Evolutionary conservation across 1,284 basidiomycete genomes (phyloP).

Genomic region (Trichosporon sp.): DNA sequence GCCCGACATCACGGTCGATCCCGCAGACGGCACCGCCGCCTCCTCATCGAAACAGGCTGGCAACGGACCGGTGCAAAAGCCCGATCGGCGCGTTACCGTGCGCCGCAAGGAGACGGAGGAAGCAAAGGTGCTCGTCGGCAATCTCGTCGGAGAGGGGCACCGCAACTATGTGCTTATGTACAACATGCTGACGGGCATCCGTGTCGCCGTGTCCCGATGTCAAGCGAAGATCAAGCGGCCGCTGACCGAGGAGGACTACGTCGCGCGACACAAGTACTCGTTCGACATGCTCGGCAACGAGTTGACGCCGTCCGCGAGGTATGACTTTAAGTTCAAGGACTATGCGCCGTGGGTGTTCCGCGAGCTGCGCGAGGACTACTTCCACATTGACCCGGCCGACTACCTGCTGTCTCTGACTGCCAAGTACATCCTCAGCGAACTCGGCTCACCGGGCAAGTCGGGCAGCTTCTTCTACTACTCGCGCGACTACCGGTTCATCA

Average conservation of each 20-base stretch:
- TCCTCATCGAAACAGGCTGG: constrained; percentile 28
- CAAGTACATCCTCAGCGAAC: constrained; percentile 96
- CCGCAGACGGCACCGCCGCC: constrained; percentile 32
- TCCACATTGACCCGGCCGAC: constrained; percentile 94
- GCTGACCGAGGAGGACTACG: constrained; percentile 83
- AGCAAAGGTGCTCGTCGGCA: constrained; percentile 78
- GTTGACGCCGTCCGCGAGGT: constrained; percentile 88
- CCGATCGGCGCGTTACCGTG: constrained; percentile 10
- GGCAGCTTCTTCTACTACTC: constrained; percentile 99
- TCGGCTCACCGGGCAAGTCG: constrained; percentile 97
- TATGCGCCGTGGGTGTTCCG: constrained; percentile 99
- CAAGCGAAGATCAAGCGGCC: constrained; percentile 90
- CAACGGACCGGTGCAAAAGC: not conserved
- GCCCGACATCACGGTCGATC: constrained; percentile 50
- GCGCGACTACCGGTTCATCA: constrained; percentile 97
- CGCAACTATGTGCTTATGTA: constrained; percentile 99
- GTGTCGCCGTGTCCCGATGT: constrained; percentile 91
- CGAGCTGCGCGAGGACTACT: constrained; percentile 88
- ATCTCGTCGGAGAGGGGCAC: constrained; percentile 94
- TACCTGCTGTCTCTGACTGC: constrained; percentile 94
- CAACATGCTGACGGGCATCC: constrained; percentile 98
- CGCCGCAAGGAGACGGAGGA: constrained; percentile 37
- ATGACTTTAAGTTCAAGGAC: constrained; percentile 93
- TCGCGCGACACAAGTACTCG: constrained; percentile 88
- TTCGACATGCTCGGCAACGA: constrained; percentile 99